Evolutionary conservation across 805 yeast genomes (phyloP).

Genomic region (Yamadazyma nakazawae): DNA sequence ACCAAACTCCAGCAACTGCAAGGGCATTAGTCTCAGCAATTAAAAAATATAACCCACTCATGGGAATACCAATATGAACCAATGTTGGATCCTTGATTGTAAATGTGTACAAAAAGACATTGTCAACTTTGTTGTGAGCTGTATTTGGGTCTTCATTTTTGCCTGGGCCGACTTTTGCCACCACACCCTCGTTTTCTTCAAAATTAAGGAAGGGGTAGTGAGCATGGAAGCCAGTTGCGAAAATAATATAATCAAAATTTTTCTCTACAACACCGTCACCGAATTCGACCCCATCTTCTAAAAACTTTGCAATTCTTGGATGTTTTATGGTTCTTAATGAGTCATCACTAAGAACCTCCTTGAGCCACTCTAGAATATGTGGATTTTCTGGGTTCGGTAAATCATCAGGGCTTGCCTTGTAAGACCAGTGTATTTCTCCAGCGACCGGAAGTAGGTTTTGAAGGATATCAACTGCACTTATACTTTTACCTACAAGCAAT

Average conservation of each 20-base stretch:
- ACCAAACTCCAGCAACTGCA: constrained; percentile 55
- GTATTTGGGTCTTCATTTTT: constrained; percentile 11
- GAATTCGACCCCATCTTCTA: constrained; percentile 20
- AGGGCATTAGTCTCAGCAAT: constrained; percentile 49
- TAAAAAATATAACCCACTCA: constrained; percentile 46
- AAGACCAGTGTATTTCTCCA: constrained; percentile 20
- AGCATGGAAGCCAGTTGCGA: constrained; percentile 48
- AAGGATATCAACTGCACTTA: constrained; percentile 38
- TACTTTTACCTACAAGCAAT: constrained; percentile 39
- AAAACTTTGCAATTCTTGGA: constrained; percentile 22
- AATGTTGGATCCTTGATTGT: constrained; percentile 39
- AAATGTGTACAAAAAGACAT: constrained; percentile 36
- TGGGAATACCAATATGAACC: constrained; percentile 36
- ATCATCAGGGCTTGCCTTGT: not conserved
- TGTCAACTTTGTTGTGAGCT: constrained; percentile 40
- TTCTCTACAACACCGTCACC: constrained; percentile 21
- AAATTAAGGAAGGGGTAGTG: constrained; percentile 2
- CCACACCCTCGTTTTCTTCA: not conserved
- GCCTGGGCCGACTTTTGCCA: constrained; percentile 20
- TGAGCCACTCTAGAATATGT: constrained; percentile 27
- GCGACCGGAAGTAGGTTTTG: constrained; percentile 34
- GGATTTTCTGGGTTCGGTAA: not conserved
- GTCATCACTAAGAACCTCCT: constrained; percentile 25
- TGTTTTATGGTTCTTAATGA: constrained; percentile 28
- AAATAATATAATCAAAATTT: constrained; percentile 37